Evolutionary conservation across 192 early-diverging fungal genomes (phyloP).

Genomic region (Backusella circina): DNA sequence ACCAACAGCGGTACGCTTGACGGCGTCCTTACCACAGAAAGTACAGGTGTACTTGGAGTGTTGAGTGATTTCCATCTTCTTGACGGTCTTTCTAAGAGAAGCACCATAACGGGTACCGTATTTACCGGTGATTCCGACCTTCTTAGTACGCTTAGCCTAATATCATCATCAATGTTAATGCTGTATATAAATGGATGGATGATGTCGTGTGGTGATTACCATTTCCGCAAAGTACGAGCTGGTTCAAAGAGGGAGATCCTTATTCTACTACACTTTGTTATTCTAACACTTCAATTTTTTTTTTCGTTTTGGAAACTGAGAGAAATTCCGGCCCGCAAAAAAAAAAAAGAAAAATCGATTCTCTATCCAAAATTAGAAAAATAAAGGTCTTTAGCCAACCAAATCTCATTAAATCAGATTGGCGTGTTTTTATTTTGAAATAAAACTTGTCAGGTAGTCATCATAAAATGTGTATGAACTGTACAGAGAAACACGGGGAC

Average conservation of each 20-base stretch:
- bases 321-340: background rate
- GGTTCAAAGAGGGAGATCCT: conserved; percentile 11
- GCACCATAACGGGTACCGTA: conserved; percentile 99
- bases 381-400: background rate
- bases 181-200: conserved; percentile 26
- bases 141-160: conserved; percentile 93
- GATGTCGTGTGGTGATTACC: conserved; percentile 6
- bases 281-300: background rate
- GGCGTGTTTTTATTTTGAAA: too few species aligned
- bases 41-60: conserved; percentile 99
- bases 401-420: background rate
- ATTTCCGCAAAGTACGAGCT: conserved; percentile 11
- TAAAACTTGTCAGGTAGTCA: too few species aligned
- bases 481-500: too few species aligned
- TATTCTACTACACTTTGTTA: background rate
- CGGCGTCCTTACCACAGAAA: conserved; percentile 99
- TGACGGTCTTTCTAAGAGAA: conserved; percentile 94
- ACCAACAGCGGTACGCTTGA: conserved; percentile 92
- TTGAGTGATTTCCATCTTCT: conserved; percentile 99
- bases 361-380: background rate
- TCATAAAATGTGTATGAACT: too few species aligned
- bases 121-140: conserved; percentile 99
- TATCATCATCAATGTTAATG: background rate
- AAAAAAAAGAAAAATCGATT: too few species aligned
- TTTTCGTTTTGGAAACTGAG: background rate